Base-by-base conservation (phyloP, 1,139 yeast genomes). In the Taphrina deformans region DNA sequence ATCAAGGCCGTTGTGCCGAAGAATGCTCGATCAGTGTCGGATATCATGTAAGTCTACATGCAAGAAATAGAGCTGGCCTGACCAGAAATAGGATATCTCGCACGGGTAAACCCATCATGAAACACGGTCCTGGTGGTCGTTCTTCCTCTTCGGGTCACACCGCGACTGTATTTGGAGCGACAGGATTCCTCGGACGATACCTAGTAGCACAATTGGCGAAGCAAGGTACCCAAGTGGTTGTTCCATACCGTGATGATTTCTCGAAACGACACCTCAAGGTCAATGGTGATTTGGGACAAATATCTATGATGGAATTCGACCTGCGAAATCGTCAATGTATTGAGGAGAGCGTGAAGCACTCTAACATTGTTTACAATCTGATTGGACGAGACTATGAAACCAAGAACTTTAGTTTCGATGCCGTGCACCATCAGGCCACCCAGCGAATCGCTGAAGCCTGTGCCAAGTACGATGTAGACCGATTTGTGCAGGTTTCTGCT, bases 111-210 rank as follows among this genome's bases (percentile, higher is more conserved):
- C 86, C 90, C 51, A 81, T 85, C 71, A 75, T 87, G 63, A 76
- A 88, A 24, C 80, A 81, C 46, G 96, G 96, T 67, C 78, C 84
- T 60, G 96, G 96, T 53, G 96, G 96, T 48, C 75, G 81, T 69
- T 87, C 96, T 9, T 89, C 96, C 44, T 83, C 96, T 79, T 86
- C 93, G n/a, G 96, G 96, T 1, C 88, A 85, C 78, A 88, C 93
- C 5, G 96, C 93, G 31, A 89, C 96, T 5, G 93, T 89, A 2
- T 89, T 89, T 73, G 96, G 96, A 12, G 91, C 89, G 40, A 78
- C 85, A 62, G 96, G 96, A 1, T 86, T 87, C 75, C 79, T 89
- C 68, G 96, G 96, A 45, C 83, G 91, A 65, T 83, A 87, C 71
- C 76, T 89, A 69, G 82, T 84, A 16, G 79, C 93, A 51, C 88